Base-by-base conservation (phyloP, 78 protist species). In the Dictyostelium brefeldianum region DNA sequence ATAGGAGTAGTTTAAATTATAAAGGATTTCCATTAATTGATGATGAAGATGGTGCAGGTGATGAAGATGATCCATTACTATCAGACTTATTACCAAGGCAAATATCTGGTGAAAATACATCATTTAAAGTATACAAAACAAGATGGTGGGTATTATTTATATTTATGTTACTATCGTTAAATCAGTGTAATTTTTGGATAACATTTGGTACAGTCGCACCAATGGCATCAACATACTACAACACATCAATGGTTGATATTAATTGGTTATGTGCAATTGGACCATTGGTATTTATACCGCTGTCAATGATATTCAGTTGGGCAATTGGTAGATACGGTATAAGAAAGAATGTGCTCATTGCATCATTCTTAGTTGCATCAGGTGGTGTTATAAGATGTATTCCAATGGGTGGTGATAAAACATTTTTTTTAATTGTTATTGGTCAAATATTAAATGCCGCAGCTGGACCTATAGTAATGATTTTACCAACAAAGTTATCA, bases 121-220 rank as follows among this genome's bases (percentile, higher is more conserved):
- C 79, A 59, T 87, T 87, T 50, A 74, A 36, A 31, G 79, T 65
- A 1, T 87, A 87, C n/a, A 77, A 50, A 31, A 29, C 29, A 18
- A 47, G 93, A 48, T 87, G 84, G 85, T 87, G 78, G 75, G 71
- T 87, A 5, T 62, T 87, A 46, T 59, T 62, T 48, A 65, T 87
- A 50, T 87, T 87, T 50, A 87, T 47, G 53, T 59, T 87, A 56
- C n/a, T 87, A 41, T 87, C 93, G 9, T 25, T 87, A 17, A 74
- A 74, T 31, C 93, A 87, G 31, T 87, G 93, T 77, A 87, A 87
- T 36, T 77, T 64, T 31, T 87, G 93, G 93, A 87, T 87, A 15
- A 87, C 93, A 4, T 87, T 87, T 62, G 74, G 83, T 0, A 78
- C 93, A 29, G 84, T 87, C 2, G 93, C 84, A 64, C 56, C 46